phyloP scores from a whole-genome alignment of 2,329 filamentous ascomycete genomes.

The Penicillium sp. region DNA sequence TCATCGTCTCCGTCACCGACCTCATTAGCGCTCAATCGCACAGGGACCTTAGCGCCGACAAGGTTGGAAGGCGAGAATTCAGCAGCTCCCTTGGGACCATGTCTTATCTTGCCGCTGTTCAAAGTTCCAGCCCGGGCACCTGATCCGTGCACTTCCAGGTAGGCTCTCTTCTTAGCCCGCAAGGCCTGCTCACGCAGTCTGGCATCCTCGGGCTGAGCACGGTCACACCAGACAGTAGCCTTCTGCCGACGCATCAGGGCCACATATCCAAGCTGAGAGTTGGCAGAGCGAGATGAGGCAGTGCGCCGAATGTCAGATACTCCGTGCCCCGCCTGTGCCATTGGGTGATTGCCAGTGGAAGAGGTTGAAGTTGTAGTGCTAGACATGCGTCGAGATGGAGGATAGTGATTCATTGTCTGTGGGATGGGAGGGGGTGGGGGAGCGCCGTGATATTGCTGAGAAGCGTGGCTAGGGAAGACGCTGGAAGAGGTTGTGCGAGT shows the following conservation, averaged over 20 bases:
- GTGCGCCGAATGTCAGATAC: constrained; percentile 63
- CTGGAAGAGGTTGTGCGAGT: constrained; percentile 44
- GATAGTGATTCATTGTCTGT: constrained; percentile 29
- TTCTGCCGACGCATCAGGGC: constrained; percentile 96
- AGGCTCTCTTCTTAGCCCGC: constrained; percentile 82
- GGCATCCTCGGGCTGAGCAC: constrained; percentile 88
- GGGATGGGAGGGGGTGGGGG: constrained; percentile 29
- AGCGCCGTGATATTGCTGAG: constrained; percentile 28
- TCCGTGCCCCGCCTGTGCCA: constrained; percentile 23
- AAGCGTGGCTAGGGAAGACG: constrained; percentile 30
- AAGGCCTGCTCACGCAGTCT: constrained; percentile 78
- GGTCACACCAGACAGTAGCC: constrained; percentile 97
- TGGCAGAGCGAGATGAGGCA: constrained; percentile 74
- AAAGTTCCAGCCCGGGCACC: constrained; percentile 62
- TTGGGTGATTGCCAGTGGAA: constrained; percentile 39
- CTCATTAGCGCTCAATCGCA: constrained; percentile 92
- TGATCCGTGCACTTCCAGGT: constrained; percentile 73
- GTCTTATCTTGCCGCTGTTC: constrained; percentile 77
- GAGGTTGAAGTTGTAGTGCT: constrained; percentile 45
- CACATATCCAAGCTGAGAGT: constrained; percentile 76
- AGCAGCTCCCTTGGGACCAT: constrained; percentile 77
- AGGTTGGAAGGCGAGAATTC: constrained; percentile 78
- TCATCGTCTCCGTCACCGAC: constrained; percentile 84
- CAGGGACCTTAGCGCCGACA: constrained; percentile 77
- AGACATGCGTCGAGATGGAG: constrained; percentile 37